Conservation (phyloP, 129 eudicot genomes). For the Cynara cardunculus region DNA sequence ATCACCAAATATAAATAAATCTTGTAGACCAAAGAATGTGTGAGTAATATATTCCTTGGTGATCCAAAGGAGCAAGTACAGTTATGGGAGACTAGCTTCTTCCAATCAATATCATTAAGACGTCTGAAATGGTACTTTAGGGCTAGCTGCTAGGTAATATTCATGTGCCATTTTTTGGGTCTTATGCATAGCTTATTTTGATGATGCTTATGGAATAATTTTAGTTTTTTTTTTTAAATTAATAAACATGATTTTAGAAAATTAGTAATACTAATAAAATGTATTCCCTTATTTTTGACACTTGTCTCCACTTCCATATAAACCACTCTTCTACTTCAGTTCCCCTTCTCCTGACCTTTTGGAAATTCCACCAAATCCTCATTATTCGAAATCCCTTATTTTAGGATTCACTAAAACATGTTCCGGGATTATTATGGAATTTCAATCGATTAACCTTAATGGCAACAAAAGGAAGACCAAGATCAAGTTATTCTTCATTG, state of each 20-base stretch:
- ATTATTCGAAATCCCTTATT: neutral
- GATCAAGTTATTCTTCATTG: neutral
- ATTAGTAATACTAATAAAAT: neutral
- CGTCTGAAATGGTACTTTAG: neutral
- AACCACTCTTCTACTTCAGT: neutral
- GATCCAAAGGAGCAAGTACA: neutral
- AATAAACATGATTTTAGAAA: neutral
- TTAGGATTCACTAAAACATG: neutral
- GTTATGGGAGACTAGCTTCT: neutral
- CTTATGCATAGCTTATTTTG: too few relatives aligned
- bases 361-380: neutral
- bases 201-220: too few relatives aligned
- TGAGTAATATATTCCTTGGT: neutral
- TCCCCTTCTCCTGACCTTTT: neutral
- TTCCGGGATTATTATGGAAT: neutral
- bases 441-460: neutral
- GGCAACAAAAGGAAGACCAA: neutral
- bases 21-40: neutral
- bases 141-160: neutral
- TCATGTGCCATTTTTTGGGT: too few relatives aligned
- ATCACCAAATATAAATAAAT: too few relatives aligned
- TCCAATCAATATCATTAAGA: neutral
- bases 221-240: too few relatives aligned
- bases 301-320: slow-evolving; percentile 12
- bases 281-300: neutral